A percentile compares a stretch with the other conserved stretches of the same genome.
phyloP scores from a whole-genome alignment of 2,329 filamentous ascomycete species.

The Chrysoporthe austroafricana region DNA sequence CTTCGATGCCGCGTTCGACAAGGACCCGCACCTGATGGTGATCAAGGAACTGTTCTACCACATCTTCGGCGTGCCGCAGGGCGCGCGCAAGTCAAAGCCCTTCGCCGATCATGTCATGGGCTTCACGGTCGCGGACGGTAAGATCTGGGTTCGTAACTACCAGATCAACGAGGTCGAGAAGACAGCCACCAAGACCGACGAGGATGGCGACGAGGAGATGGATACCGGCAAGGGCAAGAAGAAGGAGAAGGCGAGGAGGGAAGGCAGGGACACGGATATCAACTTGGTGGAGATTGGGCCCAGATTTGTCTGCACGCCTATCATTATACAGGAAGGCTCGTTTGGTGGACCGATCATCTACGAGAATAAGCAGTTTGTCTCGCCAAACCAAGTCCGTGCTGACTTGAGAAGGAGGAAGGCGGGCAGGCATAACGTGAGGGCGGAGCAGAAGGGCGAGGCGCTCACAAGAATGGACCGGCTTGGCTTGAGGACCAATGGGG shows the following conservation, averaged over 20 bases:
- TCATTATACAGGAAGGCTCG: slow-evolving; percentile 91
- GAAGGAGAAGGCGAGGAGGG: slow-evolving; percentile 43
- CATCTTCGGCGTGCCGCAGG: slow-evolving; percentile 89
- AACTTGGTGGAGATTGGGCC: slow-evolving; percentile 92
- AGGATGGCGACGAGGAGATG: slow-evolving; percentile 46
- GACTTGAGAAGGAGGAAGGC: slow-evolving; percentile 80
- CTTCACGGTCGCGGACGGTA: slow-evolving; percentile 88
- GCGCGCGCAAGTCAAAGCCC: slow-evolving; percentile 87
- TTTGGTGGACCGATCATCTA: slow-evolving; percentile 97
- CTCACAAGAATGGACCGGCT: slow-evolving; percentile 76
- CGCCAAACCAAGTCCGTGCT: slow-evolving; percentile 88
- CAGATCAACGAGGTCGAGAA: slow-evolving; percentile 84
- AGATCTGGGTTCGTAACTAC: slow-evolving; percentile 95
- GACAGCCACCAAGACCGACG: slow-evolving; percentile 44
- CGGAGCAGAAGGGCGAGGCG: slow-evolving; percentile 74
- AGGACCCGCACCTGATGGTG: slow-evolving; percentile 76
- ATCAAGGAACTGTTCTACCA: slow-evolving; percentile 91
- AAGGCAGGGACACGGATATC: slow-evolving; percentile 70
- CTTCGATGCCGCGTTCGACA: slow-evolving; percentile 87
- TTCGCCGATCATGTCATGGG: slow-evolving; percentile 96
- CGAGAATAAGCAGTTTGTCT: slow-evolving; percentile 97
- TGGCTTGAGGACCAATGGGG: slow-evolving; percentile 71
- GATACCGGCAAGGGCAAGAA: slow-evolving; percentile 39
- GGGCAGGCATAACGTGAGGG: slow-evolving; percentile 74
- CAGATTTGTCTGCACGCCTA: slow-evolving; percentile 89